Base-by-base conservation (phyloP, 208 protist genomes). In the Phytomonas sp. region DNA sequence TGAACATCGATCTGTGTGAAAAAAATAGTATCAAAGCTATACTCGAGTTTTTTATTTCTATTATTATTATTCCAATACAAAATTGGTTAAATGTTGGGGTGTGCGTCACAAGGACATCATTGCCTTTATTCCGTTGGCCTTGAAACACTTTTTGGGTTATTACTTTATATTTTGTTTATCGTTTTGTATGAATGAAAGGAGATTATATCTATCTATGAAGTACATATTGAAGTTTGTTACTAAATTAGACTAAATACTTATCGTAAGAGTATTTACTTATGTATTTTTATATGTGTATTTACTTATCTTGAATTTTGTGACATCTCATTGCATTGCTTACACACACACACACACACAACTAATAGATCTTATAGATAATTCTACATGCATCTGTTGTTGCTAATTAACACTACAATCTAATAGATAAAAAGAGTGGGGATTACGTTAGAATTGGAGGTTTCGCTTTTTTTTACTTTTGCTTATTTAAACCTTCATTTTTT, bases 141-240 rank as follows among this genome's bases (percentile, higher is more conserved):
- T 6, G 45, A 26, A 56, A 56, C 26, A 23, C 45, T 16, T 5
- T 56, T 49, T 56, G 19, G 19, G 19, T 26, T 56, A 56, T 56
- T 56, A 26, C 19, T 67, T 19, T 63, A 42, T 67, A 49, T 33
- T 69, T 70, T 73, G 19, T 29, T 66, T 66, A 29, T 63, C 14
- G 11, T 31, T 32, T 70, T 60, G 8, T 56, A 56, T 56, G 45
- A 23, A 19, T 26, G 45, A 26, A 56, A 56, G 19, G 19, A 26
- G 45, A 8, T 56, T 8, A 19, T 56, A 56, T 76, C 56, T 60
- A 34, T 66, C 19, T 69, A 36, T 26, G 31, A 23, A 32, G 16
- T 74, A 69, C 69, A 49, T 69, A 69, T 37, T 69, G 6, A 45
- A 68, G 1, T 37, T 52, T 74, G 26, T 34, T 62, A 11, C 37